phyloP scores from a whole-genome alignment of 352 stramenopile genomes.

The Pythium brassicae region DNA sequence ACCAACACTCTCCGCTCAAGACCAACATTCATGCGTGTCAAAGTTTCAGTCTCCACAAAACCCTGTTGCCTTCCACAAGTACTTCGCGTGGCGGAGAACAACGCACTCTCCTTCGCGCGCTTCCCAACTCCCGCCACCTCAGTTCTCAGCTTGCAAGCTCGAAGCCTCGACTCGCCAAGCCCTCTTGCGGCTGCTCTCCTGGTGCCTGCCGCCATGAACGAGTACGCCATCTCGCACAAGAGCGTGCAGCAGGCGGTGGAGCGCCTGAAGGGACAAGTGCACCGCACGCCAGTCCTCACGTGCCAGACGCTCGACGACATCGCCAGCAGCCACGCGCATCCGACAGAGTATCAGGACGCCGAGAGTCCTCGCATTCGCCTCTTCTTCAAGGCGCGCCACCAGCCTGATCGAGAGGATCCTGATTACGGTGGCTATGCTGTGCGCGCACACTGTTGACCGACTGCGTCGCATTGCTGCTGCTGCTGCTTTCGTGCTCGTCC shows the following conservation, averaged over 20 bases:
- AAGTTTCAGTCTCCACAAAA: no score
- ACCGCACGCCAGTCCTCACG: constrained; percentile 67
- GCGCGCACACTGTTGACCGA: background rate
- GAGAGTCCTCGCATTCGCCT: constrained; percentile 18
- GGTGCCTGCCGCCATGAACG: background rate
- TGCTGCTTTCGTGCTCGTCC: background rate
- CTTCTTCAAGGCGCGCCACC: constrained; percentile 55
- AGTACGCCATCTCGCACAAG: constrained; percentile 56
- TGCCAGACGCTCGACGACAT: constrained; percentile 47
- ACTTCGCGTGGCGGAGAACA: no score
- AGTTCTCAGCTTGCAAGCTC: background rate
- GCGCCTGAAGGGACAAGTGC: constrained; percentile 50
- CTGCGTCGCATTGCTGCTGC: background rate
- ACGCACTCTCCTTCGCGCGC: no score
- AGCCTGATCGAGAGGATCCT: no score
- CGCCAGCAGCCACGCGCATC: constrained; percentile 15
- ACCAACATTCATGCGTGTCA: constrained; percentile 1
- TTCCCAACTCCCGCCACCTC: background rate
- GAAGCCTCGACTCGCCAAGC: background rate
- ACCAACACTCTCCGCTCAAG: background rate
- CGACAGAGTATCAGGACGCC: background rate
- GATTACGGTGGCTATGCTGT: no score
- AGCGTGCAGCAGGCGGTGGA: constrained; percentile 43
- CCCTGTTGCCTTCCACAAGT: no score
- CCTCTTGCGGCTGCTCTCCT: background rate